These are phyloP conservation scores for Mucor mucedo DNA, from an alignment of 371 early-diverging fungal genomes.

Conservation along the genomic window DNA sequence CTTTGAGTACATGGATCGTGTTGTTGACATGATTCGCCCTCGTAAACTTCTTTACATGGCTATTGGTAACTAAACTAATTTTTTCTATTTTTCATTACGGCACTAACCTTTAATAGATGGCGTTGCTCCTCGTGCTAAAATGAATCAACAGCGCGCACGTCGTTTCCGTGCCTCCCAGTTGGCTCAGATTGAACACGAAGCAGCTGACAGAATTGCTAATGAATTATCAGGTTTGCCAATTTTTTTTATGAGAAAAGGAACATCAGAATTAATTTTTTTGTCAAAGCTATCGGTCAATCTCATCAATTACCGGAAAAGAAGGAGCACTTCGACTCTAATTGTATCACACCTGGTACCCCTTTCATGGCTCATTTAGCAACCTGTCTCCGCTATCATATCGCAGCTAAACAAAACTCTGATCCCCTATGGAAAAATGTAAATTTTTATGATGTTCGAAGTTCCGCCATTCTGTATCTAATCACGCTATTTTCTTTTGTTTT, in stretches of 20 bases:
- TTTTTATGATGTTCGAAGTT: not conserved
- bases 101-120: constrained; percentile 75
- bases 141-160: constrained; percentile 99
- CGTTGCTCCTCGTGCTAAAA: constrained; percentile 99
- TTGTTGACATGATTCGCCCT: constrained; percentile 92
- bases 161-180: constrained; percentile 96
- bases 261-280: not conserved
- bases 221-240: constrained; percentile 59
- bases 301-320: constrained; percentile 63
- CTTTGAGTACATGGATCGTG: constrained; percentile 94
- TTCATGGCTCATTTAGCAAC: constrained; percentile 96
- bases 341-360: constrained; percentile 99
- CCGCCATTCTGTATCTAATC: not conserved
- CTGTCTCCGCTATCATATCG: constrained; percentile 88
- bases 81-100: not conserved
- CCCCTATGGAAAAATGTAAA: constrained; percentile 89
- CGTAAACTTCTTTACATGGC: constrained; percentile 96
- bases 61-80: constrained; percentile 65
- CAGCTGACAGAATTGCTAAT: constrained; percentile 67
- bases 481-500: constrained; percentile 6
- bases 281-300: constrained; percentile 54
- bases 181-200: constrained; percentile 75
- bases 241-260: not conserved
- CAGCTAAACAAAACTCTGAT: constrained; percentile 87
- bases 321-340: constrained; percentile 94